A percentile compares a stretch with the other conserved stretches of the same genome.
Evolutionary conservation across 1,284 basidiomycete species (phyloP).

Genomic region (Athelia sp.): DNA sequence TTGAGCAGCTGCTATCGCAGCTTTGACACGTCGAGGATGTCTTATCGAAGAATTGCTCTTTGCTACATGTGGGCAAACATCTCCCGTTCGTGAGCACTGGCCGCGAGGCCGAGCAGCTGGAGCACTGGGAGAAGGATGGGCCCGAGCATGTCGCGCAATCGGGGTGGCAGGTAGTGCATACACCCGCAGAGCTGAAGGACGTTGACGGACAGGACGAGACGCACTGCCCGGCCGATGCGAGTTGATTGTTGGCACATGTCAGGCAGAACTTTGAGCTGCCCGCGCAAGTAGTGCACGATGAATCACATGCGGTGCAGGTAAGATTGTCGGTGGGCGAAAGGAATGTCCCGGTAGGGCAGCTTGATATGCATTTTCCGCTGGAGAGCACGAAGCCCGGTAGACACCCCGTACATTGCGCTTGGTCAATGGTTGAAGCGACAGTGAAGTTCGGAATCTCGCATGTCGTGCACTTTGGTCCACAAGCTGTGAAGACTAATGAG

Average conservation of each 20-base stretch:
- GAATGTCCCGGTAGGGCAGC: slow-evolving; percentile 70
- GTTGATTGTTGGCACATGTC: slow-evolving; percentile 57
- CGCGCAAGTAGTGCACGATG: slow-evolving; percentile 65
- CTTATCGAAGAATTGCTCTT: slow-evolving; percentile 66
- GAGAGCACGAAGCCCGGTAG: slow-evolving; percentile 70
- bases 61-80: slow-evolving; percentile 71
- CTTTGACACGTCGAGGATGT: slow-evolving; percentile 57
- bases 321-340: slow-evolving; percentile 60
- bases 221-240: slow-evolving; percentile 68
- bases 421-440: slow-evolving; percentile 56
- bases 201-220: slow-evolving; percentile 67
- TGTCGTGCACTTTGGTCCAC: slow-evolving; percentile 72
- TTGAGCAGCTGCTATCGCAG: slow-evolving; percentile 71
- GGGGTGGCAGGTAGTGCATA: slow-evolving; percentile 71
- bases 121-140: slow-evolving; percentile 69
- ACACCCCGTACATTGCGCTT: slow-evolving; percentile 71
- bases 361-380: slow-evolving; percentile 58
- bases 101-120: slow-evolving; percentile 56
- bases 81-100: slow-evolving; percentile 70
- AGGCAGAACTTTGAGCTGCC: slow-evolving; percentile 67
- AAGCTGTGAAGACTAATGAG: slow-evolving; percentile 38
- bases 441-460: slow-evolving; percentile 72
- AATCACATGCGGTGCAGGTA: slow-evolving; percentile 55
- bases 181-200: slow-evolving; percentile 57
- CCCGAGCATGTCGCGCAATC: slow-evolving; percentile 78